Base-by-base conservation (phyloP, 345 rosid species). In the Eucalyptus tenuipes region DNA sequence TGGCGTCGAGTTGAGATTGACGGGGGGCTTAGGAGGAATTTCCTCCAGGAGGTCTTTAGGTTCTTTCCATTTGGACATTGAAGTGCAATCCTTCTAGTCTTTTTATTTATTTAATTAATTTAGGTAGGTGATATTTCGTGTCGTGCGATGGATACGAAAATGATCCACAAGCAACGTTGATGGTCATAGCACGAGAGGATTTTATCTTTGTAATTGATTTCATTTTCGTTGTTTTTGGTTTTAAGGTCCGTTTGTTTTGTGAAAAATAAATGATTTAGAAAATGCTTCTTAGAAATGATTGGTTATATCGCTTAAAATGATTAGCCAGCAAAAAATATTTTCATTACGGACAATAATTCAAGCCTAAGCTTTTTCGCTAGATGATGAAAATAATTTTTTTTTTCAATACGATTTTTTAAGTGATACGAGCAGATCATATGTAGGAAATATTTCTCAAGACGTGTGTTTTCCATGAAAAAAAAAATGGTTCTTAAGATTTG, bases 401-500 rank as follows among this genome's bases (percentile, higher is more conserved):
- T 10, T 9, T 52, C 57, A 55, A 55, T 55, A 24, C 3, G 5
- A 22, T 55, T 24, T 55, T 55, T 55, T 22, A 22, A 55, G 29
- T 24, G 12, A 24, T 8, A 55, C 6, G 0, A 55, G 61, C 61
- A 7, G 0, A 55, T 55, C 13, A 55, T 55, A 55, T 24, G 24
- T 22, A 55, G 29, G 29, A 55, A 55, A 55, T 22, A 22, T 8
- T 22, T 22, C 29, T 55, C 61, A 55, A 55, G 6, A 55, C 1
- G 3, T 0, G 5, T 24, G 29, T 55, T 55, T 55, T 55, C 61
- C 27, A 8, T 24, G 29, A 55, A 55, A 55, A 52, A 44, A 49
- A 55, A 24, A 55, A 24, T 55, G 61, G 4, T 22, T 24, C 9
- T n/a, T n/a, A n/a, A n/a, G 75, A 64, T 15, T 64, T 64, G 27